These are phyloP conservation scores for Sporobolomyces roseus DNA, from an alignment of 768 basidiomycete genomes.

Conservation along the genomic window DNA sequence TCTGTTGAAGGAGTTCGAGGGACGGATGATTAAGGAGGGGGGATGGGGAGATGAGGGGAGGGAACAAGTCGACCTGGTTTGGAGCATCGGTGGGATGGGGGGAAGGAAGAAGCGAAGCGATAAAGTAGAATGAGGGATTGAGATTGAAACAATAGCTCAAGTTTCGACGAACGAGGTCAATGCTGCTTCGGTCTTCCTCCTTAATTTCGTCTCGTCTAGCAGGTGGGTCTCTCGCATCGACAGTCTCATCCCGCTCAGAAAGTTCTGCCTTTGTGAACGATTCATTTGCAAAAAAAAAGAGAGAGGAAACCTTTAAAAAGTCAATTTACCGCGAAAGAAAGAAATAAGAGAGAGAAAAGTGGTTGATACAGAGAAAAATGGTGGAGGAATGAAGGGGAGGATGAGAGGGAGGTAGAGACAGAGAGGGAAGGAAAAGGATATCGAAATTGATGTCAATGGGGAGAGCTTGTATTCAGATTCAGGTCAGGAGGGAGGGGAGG, in stretches of 20 bases:
- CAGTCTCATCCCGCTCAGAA: too few relatives aligned
- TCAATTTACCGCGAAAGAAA: neutral
- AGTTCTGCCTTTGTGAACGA: too few relatives aligned
- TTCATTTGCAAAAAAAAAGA: neutral
- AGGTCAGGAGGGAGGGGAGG: neutral
- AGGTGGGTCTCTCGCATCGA: too few relatives aligned
- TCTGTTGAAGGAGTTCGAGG: neutral
- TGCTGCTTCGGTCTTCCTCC: too few relatives aligned
- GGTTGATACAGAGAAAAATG: neutral
- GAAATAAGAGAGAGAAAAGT: neutral
- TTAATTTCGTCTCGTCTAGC: too few relatives aligned
- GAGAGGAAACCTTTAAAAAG: neutral
- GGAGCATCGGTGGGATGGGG: neutral
- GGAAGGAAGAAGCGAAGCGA: neutral
- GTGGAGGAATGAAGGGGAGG: too few relatives aligned
- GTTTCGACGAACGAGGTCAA: too few relatives aligned
- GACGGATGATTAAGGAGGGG: neutral
- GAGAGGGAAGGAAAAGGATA: neutral
- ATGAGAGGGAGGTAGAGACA: neutral
- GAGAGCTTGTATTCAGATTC: too few relatives aligned
- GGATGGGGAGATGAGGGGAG: slow-evolving; percentile 4
- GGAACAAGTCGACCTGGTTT: neutral
- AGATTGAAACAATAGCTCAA: too few relatives aligned
- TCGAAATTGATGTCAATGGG: neutral
- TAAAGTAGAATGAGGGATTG: too few relatives aligned